Evolutionary conservation across 805 yeast species (phyloP).

Genomic region (Kuraishia piskuri): DNA sequence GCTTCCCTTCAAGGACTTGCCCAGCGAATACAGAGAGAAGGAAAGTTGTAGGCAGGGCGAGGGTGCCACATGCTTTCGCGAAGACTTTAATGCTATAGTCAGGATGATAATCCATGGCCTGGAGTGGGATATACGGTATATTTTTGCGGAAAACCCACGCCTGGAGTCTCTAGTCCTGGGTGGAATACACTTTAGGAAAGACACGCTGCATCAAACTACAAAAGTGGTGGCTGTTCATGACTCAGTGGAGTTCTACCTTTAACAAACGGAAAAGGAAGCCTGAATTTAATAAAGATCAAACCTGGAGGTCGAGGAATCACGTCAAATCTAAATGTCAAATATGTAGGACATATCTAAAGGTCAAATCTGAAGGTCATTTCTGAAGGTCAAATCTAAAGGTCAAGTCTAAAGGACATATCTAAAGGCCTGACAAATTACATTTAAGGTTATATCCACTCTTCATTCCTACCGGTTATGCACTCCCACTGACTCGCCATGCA

Average conservation of each 20-base stretch:
- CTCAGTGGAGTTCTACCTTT: background rate
- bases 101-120: conserved; percentile 15
- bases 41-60: conserved; percentile 9
- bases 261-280: background rate
- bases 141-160: conserved; percentile 6
- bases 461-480: no score
- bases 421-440: no score
- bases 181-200: conserved; percentile 9
- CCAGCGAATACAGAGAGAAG: conserved; percentile 8
- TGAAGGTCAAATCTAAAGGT: no score
- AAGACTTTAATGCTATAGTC: conserved; percentile 4
- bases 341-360: no score
- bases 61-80: background rate
- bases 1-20: conserved; percentile 13
- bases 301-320: no score
- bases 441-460: no score
- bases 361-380: no score
- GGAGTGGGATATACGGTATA: conserved; percentile 11
- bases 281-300: no score
- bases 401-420: no score
- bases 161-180: conserved; percentile 16
- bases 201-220: background rate
- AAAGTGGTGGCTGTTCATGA: background rate
- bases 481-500: background rate
- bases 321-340: no score